These are phyloP conservation scores for Tuber brumale DNA, from an alignment of 495 filamentous ascomycete genomes.

Conservation along the genomic window DNA sequence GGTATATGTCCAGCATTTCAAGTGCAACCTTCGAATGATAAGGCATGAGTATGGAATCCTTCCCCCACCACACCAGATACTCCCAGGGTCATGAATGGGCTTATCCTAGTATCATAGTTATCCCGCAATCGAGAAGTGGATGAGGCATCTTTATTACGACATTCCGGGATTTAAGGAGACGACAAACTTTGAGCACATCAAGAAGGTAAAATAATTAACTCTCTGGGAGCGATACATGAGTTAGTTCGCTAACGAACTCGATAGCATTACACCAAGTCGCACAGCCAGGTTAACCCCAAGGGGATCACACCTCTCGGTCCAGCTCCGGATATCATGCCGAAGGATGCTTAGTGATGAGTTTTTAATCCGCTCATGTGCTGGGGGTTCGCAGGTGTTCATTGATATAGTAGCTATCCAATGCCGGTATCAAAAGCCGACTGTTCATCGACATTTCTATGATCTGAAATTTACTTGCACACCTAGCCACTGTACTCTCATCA, in stretches of 20 bases:
- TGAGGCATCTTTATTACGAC: constrained; percentile 65
- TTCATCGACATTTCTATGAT: not conserved
- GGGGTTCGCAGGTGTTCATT: not conserved
- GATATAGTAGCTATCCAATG: not conserved
- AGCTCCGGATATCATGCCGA: constrained; percentile 54
- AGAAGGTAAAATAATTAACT: constrained; percentile 48
- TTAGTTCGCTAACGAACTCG: constrained; percentile 12
- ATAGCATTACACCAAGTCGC: constrained; percentile 50
- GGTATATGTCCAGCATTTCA: constrained; percentile 92
- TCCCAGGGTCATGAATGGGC: constrained; percentile 13
- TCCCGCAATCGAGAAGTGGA: constrained; percentile 62
- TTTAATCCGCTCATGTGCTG: not conserved
- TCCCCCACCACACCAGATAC: not conserved
- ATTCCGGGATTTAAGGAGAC: constrained; percentile 62
- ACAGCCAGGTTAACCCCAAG: constrained; percentile 56
- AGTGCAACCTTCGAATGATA: constrained; percentile 82
- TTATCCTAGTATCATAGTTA: constrained; percentile 48
- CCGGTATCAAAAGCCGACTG: not conserved
- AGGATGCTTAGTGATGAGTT: constrained; percentile 8
- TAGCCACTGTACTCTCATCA: not conserved
- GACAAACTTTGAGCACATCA: constrained; percentile 60
- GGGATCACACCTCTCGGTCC: constrained; percentile 62
- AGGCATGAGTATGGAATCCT: constrained; percentile 55
- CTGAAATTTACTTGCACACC: not conserved
- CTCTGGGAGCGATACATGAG: constrained; percentile 6